Evolutionary conservation across 2,329 filamentous ascomycete genomes (phyloP).

Genomic region (Epichloe sibirici): DNA sequence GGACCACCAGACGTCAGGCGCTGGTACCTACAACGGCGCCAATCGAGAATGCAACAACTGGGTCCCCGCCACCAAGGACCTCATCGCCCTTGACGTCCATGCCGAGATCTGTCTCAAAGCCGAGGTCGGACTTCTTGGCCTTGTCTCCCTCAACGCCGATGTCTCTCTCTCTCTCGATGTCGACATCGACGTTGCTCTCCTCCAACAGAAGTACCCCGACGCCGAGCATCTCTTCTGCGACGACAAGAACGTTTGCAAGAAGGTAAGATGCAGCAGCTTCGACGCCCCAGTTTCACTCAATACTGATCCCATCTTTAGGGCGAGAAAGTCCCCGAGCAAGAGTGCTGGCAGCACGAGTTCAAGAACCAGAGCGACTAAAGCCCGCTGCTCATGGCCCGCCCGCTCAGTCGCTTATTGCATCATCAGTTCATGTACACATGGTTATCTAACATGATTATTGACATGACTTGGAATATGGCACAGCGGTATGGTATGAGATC

Average conservation of each 20-base stretch:
- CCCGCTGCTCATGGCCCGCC: neutral
- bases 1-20: too few species aligned
- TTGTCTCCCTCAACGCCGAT: neutral
- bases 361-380: neutral
- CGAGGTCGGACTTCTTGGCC: neutral
- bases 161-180: neutral
- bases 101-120: neutral
- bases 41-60: neutral
- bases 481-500: neutral
- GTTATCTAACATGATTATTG: neutral
- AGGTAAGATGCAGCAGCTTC: neutral
- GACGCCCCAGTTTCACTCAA: too few species aligned
- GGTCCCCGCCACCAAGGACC: neutral
- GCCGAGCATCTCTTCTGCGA: neutral
- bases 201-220: neutral
- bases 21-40: too few species aligned
- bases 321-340: neutral
- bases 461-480: neutral
- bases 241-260: neutral
- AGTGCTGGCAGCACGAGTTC: slow-evolving; percentile 4
- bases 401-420: too few species aligned
- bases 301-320: neutral
- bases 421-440: neutral
- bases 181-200: neutral
- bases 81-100: neutral